Conservation (phyloP, 2,329 filamentous ascomycete species). For the Fusarium anguioides region DNA sequence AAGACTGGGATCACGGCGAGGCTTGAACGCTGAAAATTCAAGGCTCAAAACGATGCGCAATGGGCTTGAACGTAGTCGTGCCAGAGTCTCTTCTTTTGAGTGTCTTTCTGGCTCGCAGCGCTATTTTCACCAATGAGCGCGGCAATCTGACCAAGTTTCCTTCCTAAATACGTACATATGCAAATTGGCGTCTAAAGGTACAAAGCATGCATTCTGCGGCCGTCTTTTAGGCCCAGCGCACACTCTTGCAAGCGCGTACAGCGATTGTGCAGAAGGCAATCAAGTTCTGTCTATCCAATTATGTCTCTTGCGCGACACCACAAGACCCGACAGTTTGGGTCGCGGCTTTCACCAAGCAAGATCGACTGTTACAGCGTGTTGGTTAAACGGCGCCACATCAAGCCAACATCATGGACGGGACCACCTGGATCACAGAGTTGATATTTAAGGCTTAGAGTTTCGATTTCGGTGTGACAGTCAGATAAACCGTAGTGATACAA, state of each 20-base stretch:
- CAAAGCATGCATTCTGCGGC: conserved; percentile 19
- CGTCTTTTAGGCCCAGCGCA: conserved; percentile 3
- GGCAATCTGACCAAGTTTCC: not conserved
- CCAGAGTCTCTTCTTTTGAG: not conserved
- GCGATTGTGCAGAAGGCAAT: conserved; percentile 24
- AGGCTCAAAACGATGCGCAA: not conserved
- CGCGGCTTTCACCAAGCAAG: conserved; percentile 39
- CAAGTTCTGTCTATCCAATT: conserved; percentile 35
- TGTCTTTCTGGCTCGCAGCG: not conserved
- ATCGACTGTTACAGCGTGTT: conserved; percentile 41
- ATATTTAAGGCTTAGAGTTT: not conserved
- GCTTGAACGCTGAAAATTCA: not conserved
- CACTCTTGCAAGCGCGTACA: conserved; percentile 14
- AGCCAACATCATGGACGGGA: conserved; percentile 21
- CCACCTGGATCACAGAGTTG: conserved; percentile 6
- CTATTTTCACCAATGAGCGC: not conserved
- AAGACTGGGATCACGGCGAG: not conserved
- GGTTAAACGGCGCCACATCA: conserved; percentile 37
- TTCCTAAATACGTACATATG: not conserved
- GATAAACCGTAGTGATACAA: not conserved
- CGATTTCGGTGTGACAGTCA: not conserved
- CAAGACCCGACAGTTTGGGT: conserved; percentile 42
- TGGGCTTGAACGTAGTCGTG: not conserved
- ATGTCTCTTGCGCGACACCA: conserved; percentile 17
- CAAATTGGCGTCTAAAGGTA: conserved; percentile 16